Evolutionary conservation across 2,329 filamentous ascomycete genomes (phyloP), one percentile per base, ranked within the genome.

Genomic region (Cladosporium cucumerinum): DNA sequence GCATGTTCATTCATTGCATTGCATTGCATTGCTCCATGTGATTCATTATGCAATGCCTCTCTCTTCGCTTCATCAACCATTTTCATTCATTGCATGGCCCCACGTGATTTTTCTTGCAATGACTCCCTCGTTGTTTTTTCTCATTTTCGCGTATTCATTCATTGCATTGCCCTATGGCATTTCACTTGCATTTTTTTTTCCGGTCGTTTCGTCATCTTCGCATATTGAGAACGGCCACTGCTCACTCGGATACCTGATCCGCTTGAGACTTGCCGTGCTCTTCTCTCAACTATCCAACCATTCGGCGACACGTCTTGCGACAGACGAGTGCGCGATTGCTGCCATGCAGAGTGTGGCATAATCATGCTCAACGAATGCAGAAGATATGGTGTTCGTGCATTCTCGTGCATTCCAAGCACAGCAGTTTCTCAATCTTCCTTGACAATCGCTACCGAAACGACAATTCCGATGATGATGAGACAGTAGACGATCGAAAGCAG

Each of bases 401-500:
- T 12, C 18, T 43, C 36, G 18, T 43, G 36, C 18, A 43, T 1
- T 43, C 1, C 7, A n/a, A 18, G 16, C 36, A 43, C 18, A n/a
- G 2, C 34, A 18, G 34, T 16, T 7, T 55, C 52, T 57, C 23
- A 57, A 5, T 39, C 11, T 25, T 48, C 23, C 21, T 25, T 61
- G 28, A 10, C 8, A 7, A 65, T 65, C 55, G 46, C 32, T 16
- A 39, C 58, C n/a, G 58, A 30, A 23, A 30, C 28, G 18, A 66
- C 39, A 10, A 66, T 57, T 6, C 67, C 61, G 8, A 55, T 59
- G 18, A 64, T 28, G 18, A 69, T 61, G 1, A 57, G 25, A 25
- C 25, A 64, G 14, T 54, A 65, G 23, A 68, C 21, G 12, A 63
- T 39, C 16, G 67, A 63, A n/a, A 73, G 28, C 52, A 72, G 71